These are phyloP conservation scores for Ophiocordyceps camponoti-leonardi DNA, from an alignment of 2,329 filamentous ascomycete genomes.

Conservation along the genomic window DNA sequence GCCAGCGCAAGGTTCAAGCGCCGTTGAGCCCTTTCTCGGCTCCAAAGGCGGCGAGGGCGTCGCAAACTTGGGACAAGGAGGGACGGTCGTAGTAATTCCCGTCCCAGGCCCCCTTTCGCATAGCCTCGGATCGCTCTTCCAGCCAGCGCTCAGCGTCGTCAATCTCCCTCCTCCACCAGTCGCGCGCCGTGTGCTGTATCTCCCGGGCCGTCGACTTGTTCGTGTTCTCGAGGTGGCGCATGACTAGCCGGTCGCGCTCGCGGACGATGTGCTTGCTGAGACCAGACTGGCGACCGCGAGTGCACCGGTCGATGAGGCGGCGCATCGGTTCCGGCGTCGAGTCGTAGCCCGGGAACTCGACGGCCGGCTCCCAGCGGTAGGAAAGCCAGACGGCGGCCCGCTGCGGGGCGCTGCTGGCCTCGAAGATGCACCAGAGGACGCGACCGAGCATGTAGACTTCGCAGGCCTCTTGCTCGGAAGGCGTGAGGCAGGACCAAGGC, in stretches of 20 bases:
- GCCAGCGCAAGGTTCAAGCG: too few relatives aligned
- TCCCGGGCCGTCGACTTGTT: conserved; percentile 17
- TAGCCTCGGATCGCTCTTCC: conserved; percentile 17
- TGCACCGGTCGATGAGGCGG: conserved; percentile 32
- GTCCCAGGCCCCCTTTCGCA: conserved; percentile 26
- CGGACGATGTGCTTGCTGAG: conserved; percentile 28
- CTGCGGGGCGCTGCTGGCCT: conserved; percentile 40
- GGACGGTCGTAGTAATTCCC: conserved; percentile 33
- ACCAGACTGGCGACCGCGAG: conserved; percentile 25
- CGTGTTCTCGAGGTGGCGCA: conserved; percentile 16
- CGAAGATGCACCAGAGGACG: conserved; percentile 45
- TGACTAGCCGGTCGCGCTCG: conserved; percentile 25
- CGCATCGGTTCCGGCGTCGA: conserved; percentile 27
- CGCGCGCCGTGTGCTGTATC: conserved; percentile 19
- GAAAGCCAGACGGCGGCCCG: conserved; percentile 40
- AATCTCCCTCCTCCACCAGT: conserved; percentile 33
- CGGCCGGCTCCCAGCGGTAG: conserved; percentile 35
- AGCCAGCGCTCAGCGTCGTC: conserved; percentile 29
- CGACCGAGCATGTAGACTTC: conserved; percentile 47
- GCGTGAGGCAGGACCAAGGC: conserved; percentile 35
- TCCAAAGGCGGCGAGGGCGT: conserved; percentile 11
- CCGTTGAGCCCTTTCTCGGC: background rate
- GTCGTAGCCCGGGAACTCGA: conserved; percentile 37
- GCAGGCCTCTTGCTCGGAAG: conserved; percentile 34
- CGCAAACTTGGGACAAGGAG: conserved; percentile 23